Evolutionary conservation across 2,329 filamentous ascomycete genomes (phyloP).

Genomic region (Calonectria leucothoes): DNA sequence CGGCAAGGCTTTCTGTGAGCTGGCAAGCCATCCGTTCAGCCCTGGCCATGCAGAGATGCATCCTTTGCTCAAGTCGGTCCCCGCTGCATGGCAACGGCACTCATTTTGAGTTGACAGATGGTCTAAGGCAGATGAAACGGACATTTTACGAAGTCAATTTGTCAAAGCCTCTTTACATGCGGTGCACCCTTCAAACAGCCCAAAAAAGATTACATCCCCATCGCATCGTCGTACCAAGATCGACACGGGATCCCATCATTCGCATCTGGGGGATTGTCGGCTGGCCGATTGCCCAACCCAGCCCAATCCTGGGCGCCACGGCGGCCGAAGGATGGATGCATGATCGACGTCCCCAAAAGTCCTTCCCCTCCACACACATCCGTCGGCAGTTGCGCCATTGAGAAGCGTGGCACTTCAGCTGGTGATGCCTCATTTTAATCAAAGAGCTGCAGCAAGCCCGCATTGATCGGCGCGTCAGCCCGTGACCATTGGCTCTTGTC

Average conservation of each 20-base stretch:
- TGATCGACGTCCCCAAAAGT: neutral
- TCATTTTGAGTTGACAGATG: neutral
- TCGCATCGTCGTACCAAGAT: neutral
- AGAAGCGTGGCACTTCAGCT: neutral
- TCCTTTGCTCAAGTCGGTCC: neutral
- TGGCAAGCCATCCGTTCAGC: neutral
- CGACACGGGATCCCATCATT: neutral
- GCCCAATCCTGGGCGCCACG: neutral
- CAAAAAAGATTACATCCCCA: too few relatives aligned
- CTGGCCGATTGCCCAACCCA: neutral
- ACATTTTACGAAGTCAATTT: neutral
- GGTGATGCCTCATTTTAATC: constrained; percentile 1
- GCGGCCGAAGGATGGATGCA: neutral
- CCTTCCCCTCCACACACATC: neutral
- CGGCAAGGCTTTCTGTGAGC: neutral
- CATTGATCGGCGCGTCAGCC: neutral
- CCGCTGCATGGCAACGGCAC: neutral
- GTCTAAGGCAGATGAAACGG: neutral
- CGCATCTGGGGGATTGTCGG: neutral
- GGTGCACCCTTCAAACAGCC: neutral
- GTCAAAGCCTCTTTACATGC: neutral
- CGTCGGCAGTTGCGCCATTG: neutral
- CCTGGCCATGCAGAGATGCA: neutral
- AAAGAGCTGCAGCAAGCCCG: neutral
- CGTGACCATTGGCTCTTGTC: neutral